Evolutionary conservation across 2,329 filamentous ascomycete genomes (phyloP).

Genomic region (Xylaria multiplex): DNA sequence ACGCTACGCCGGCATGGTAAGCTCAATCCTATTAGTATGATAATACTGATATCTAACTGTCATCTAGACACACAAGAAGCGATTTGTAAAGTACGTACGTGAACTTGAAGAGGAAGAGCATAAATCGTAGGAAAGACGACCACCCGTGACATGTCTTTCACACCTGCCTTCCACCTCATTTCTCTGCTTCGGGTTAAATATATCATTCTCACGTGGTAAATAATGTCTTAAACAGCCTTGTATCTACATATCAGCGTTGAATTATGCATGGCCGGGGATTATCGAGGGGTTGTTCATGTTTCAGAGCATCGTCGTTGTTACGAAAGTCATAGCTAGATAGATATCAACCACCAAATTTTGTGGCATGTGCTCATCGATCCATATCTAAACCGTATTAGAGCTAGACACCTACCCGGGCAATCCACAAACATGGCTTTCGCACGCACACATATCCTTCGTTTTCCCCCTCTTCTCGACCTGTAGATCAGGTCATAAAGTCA

Average conservation of each 20-base stretch:
- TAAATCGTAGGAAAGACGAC: constrained; percentile 28
- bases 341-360: not conserved
- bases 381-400: not conserved
- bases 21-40: constrained; percentile 45
- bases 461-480: not conserved
- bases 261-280: constrained; percentile 24
- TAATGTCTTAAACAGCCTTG: not conserved
- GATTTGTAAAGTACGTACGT: constrained; percentile 93
- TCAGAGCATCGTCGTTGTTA: constrained; percentile 1
- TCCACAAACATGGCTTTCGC: too few species aligned
- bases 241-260: constrained; percentile 30
- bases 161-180: constrained; percentile 1
- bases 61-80: constrained; percentile 88
- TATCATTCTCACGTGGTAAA: constrained; percentile 15
- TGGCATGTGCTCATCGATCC: not conserved
- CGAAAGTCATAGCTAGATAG: not conserved
- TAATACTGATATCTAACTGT: constrained; percentile 33
- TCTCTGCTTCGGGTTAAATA: constrained; percentile 10
- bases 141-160: not conserved
- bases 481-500: constrained; percentile 36
- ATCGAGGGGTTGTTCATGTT: not conserved
- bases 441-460: too few species aligned
- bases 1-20: constrained; percentile 86
- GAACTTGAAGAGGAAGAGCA: constrained; percentile 72
- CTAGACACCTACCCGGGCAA: not conserved